phyloP scores from a whole-genome alignment of 2,329 filamentous ascomycete genomes.

The Pseudogymnoascus sp. region DNA sequence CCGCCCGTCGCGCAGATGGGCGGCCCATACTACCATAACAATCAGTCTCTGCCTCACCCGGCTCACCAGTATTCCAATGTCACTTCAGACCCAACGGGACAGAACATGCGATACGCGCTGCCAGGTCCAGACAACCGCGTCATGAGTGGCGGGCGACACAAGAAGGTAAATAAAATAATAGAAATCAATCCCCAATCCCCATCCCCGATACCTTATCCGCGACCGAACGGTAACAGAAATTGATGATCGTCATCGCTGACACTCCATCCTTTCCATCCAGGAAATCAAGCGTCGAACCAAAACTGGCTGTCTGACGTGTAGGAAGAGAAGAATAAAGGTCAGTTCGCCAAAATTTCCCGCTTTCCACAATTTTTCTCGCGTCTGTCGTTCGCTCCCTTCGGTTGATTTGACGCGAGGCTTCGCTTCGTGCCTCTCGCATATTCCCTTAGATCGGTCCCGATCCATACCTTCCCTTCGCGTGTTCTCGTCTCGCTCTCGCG shows the following conservation, averaged over 20 bases:
- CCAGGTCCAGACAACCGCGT: slow-evolving; percentile 44
- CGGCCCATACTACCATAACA: slow-evolving; percentile 38
- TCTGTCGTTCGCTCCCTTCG: slow-evolving; percentile 19
- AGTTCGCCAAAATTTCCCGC: slow-evolving; percentile 24
- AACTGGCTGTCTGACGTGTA: slow-evolving; percentile 59
- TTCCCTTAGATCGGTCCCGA: not conserved
- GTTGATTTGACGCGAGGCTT: slow-evolving; percentile 24
- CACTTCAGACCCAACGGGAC: slow-evolving; percentile 36
- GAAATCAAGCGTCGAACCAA: slow-evolving; percentile 70
- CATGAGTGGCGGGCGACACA: slow-evolving; percentile 54
- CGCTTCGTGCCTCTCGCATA: slow-evolving; percentile 1
- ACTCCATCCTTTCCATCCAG: slow-evolving; percentile 26
- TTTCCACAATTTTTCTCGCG: slow-evolving; percentile 15
- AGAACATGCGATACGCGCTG: slow-evolving; percentile 45
- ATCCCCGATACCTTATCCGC: slow-evolving; percentile 10
- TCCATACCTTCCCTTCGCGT: slow-evolving; percentile 20
- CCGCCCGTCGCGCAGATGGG: slow-evolving; percentile 43
- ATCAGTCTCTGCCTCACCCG: slow-evolving; percentile 31
- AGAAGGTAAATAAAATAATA: slow-evolving; percentile 29
- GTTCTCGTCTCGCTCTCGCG: slow-evolving; percentile 15
- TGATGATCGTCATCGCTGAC: slow-evolving; percentile 3
- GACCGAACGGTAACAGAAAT: not conserved
- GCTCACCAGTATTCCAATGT: slow-evolving; percentile 39
- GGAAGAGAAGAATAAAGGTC: slow-evolving; percentile 66
- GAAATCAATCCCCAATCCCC: slow-evolving; percentile 6